phyloP scores from a whole-genome alignment of 306 rosid species.

The Fagus crenata region DNA sequence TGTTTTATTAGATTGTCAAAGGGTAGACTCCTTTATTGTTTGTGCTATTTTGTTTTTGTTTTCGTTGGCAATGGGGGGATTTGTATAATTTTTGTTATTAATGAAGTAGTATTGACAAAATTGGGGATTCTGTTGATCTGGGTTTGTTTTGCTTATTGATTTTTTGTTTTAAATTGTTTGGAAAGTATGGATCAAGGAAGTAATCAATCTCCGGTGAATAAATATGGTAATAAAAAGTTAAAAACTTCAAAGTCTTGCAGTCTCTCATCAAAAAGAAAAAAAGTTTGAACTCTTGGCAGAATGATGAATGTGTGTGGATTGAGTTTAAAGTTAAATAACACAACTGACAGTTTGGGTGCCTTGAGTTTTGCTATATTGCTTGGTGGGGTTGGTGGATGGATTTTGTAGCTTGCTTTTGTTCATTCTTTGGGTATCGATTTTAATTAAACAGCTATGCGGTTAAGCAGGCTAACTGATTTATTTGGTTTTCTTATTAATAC shows the following conservation, averaged over 20 bases:
- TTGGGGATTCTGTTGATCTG: constrained; percentile 20
- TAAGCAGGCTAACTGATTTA: not conserved
- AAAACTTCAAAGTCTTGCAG: not conserved
- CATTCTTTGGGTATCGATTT: not conserved
- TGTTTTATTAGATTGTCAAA: not conserved
- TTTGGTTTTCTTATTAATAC: not conserved
- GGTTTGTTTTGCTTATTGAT: constrained; percentile 14
- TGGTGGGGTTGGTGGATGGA: constrained; percentile 13
- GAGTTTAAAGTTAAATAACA: not conserved
- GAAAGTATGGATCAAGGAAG: constrained; percentile 7
- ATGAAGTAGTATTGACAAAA: not conserved
- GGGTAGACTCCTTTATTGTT: not conserved
- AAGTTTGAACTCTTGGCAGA: not conserved
- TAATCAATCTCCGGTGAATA: not conserved
- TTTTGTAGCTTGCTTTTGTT: not conserved
- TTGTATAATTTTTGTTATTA: constrained; percentile 11
- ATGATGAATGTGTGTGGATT: constrained; percentile 12
- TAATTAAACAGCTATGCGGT: not conserved
- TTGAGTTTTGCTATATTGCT: constrained; percentile 1
- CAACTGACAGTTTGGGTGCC: constrained; percentile 4
- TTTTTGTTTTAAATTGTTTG: constrained; percentile 20
- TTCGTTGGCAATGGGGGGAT: constrained; percentile 18
- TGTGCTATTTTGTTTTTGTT: not conserved
- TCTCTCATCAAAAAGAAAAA: not conserved
- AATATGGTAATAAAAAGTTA: constrained; percentile 3